Percentiles rank a stretch among this genome's conserved stretches.
Evolutionary conservation across 306 rosid genomes (phyloP).

Genomic region (Trichosanthes cucumerina): DNA sequence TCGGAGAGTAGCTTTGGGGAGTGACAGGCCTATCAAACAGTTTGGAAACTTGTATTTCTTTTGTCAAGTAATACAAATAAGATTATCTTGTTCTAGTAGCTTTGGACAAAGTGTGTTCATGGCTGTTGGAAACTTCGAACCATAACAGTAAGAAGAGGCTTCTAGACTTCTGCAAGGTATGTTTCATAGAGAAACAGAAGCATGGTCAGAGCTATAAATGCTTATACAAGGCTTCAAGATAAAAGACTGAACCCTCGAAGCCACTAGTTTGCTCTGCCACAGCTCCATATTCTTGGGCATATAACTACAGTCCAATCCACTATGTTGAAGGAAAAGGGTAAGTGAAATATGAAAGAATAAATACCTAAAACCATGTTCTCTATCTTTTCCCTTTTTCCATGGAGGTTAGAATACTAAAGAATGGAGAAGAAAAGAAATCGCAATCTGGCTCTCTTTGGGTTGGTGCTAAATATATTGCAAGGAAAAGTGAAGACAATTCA

Average conservation of each 20-base stretch:
- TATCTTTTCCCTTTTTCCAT: background rate
- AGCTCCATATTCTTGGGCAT: background rate
- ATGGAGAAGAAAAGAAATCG: background rate
- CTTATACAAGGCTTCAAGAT: background rate
- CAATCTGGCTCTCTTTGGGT: background rate
- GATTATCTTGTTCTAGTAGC: background rate
- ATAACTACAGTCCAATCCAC: background rate
- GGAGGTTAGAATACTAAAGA: background rate
- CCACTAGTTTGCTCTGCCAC: background rate
- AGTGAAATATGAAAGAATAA: background rate
- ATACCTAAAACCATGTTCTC: background rate
- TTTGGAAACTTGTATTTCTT: background rate
- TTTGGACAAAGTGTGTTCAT: background rate
- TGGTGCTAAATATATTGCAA: background rate
- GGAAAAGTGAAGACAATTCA: too few relatives aligned
- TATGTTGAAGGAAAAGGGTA: background rate
- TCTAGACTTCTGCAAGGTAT: background rate
- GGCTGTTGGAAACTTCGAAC: background rate
- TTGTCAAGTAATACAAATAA: too few relatives aligned
- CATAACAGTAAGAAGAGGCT: background rate
- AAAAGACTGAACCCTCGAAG: background rate
- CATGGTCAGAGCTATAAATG: background rate
- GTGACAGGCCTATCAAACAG: background rate
- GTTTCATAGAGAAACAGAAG: background rate
- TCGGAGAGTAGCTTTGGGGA: background rate